Evolutionary conservation across 495 filamentous ascomycete genomes (phyloP).

Genomic region (Penicillium tannophilum): DNA sequence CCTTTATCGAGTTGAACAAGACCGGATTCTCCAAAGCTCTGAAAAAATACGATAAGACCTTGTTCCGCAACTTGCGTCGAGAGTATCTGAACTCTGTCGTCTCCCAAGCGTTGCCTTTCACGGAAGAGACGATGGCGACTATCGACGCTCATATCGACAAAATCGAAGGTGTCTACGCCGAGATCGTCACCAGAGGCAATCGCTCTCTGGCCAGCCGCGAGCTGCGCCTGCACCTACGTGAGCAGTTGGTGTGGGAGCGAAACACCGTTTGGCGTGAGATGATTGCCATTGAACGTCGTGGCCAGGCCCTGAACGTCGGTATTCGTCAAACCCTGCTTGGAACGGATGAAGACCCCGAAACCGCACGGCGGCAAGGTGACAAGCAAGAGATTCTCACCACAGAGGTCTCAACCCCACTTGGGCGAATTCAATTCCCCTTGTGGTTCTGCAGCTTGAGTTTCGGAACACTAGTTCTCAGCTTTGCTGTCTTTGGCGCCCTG

Average conservation of each 20-base stretch:
- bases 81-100: conserved; percentile 76
- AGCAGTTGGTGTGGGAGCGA: conserved; percentile 98
- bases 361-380: conserved; percentile 81
- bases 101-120: conserved; percentile 74
- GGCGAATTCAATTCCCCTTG: conserved; percentile 68
- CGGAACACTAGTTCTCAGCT: conserved; percentile 69
- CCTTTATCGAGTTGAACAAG: conserved; percentile 92
- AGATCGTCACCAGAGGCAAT: conserved; percentile 80
- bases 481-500: conserved; percentile 71
- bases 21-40: conserved; percentile 94
- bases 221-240: conserved; percentile 84
- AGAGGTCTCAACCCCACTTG: conserved; percentile 79
- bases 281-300: conserved; percentile 96
- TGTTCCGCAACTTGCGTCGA: conserved; percentile 74
- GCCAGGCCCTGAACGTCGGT: conserved; percentile 92
- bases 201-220: conserved; percentile 73
- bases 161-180: conserved; percentile 79
- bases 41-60: conserved; percentile 98
- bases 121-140: conserved; percentile 63
- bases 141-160: conserved; percentile 69
- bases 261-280: conserved; percentile 99
- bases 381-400: conserved; percentile 63
- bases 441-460: conserved; percentile 87
- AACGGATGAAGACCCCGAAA: conserved; percentile 66
- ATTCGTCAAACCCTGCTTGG: conserved; percentile 77